Base-by-base conservation (phyloP, 495 filamentous ascomycete species). In the Penicillium atrosanguineum region DNA sequence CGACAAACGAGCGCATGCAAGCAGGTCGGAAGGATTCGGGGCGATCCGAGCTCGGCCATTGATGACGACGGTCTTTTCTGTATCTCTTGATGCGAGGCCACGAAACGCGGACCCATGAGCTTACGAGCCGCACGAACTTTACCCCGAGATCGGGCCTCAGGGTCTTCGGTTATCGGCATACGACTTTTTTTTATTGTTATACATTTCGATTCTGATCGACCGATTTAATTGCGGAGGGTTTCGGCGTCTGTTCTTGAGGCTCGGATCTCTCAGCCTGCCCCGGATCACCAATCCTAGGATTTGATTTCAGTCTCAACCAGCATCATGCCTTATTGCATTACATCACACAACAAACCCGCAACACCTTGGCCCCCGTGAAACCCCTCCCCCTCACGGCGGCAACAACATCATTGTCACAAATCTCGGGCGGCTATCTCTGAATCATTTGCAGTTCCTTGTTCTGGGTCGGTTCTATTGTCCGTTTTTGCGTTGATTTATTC, bases 51-150 rank as follows among this genome's bases (percentile, higher is more conserved):
- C 31, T 12, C 14, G 31, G 31, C 31, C 31, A 12, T 14, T 14
- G 31, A 40, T n/a, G 38, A 40, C 16, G 40, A 41, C 39, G 37
- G 26, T 50, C 48, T 36, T 7, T 25, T 36, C 21, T 25, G 39
- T 14, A 55, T 60, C 49, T 58, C 43, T 50, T 23, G 53, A 44
- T 56, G 66, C 53, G 59, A 69, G 48, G 55, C 58, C 52, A 69
- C 60, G 61, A 64, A 67, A 69, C 63, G 60, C 64, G 63, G 55
- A 67, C 57, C 62, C 59, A 70, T 62, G 63, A 70, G 61, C 55
- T 60, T 67, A 75, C 56, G 68, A 50, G 48, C 48, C 48, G 48
- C 39, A 50, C 18, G 48, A 50, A 21, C 36, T 50, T 25, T 31
- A 50, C 54, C 36, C 53, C 53, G 52, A 66, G 38, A 58, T 40